Evolutionary conservation across 2,329 filamentous ascomycete species (phyloP).

Genomic region (Ophiostoma sp.): DNA sequence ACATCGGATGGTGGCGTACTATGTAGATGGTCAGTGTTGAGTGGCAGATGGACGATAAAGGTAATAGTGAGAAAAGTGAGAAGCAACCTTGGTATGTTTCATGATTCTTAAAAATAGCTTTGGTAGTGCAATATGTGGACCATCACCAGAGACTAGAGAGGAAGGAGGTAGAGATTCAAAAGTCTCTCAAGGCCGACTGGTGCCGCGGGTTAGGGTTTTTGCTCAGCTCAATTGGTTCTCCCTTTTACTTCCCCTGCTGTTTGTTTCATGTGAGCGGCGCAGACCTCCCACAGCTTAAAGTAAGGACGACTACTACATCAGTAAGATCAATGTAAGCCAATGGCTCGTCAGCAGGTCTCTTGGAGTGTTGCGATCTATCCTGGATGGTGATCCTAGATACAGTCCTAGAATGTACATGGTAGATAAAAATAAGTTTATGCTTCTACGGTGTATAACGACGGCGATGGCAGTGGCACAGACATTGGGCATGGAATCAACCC

Average conservation of each 20-base stretch:
- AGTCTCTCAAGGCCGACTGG: neutral
- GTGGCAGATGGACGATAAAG: too few species aligned
- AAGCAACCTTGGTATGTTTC: neutral
- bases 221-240: neutral
- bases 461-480: neutral
- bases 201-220: slow-evolving; percentile 4
- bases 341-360: neutral
- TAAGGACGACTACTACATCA: slow-evolving; percentile 1
- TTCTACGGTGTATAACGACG: neutral
- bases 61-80: neutral
- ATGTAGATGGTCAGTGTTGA: neutral
- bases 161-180: neutral
- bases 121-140: neutral
- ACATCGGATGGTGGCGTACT: slow-evolving; percentile 1
- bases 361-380: neutral
- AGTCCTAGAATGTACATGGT: too few species aligned
- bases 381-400: neutral
- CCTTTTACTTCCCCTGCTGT: neutral
- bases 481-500: neutral
- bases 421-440: neutral
- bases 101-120: slow-evolving; percentile 4
- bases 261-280: slow-evolving; percentile 1
- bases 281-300: neutral
- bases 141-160: neutral
- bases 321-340: neutral